Percentiles rank a stretch among this genome's conserved stretches.
These are phyloP conservation scores for Teunomyces aglyptinius DNA, from an alignment of 805 yeast genomes.

Conservation along the genomic window DNA sequence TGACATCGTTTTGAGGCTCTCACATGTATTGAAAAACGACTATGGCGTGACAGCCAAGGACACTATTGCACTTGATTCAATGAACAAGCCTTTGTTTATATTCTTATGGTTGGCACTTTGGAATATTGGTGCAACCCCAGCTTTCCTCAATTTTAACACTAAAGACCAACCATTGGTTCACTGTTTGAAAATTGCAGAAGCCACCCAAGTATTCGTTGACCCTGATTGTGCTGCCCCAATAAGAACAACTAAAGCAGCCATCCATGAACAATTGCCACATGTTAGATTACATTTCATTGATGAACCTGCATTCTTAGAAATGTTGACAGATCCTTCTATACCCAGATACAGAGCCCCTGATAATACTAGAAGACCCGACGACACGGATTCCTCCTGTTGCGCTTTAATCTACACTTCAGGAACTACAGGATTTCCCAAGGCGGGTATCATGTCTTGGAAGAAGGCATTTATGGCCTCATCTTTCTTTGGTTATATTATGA, in stretches of 20 bases:
- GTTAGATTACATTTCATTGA: conserved; percentile 48
- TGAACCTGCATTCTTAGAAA: conserved; percentile 47
- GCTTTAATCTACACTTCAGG: conserved; percentile 88
- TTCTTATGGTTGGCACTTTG: conserved; percentile 82
- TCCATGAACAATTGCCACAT: conserved; percentile 36
- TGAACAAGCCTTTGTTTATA: conserved; percentile 80
- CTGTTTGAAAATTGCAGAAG: conserved; percentile 68
- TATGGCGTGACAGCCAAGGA: conserved; percentile 66
- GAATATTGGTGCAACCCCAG: conserved; percentile 89
- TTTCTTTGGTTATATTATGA: conserved; percentile 67
- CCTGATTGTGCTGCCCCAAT: conserved; percentile 61
- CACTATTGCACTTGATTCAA: conserved; percentile 69
- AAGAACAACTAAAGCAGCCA: conserved; percentile 43
- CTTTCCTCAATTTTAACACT: conserved; percentile 80
- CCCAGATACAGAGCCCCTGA: conserved; percentile 57
- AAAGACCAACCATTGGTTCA: conserved; percentile 74
- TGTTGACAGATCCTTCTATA: conserved; percentile 37
- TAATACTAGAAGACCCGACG: conserved; percentile 54
- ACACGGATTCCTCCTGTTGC: conserved; percentile 60
- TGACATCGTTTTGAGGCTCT: conserved; percentile 61
- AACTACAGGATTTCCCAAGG: conserved; percentile 91
- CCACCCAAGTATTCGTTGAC: conserved; percentile 68
- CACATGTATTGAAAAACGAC: conserved; percentile 60
- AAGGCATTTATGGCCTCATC: conserved; percentile 71
- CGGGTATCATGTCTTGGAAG: conserved; percentile 91